Conservation (phyloP, 305 asterid species). For the Fraxinus nigra region DNA sequence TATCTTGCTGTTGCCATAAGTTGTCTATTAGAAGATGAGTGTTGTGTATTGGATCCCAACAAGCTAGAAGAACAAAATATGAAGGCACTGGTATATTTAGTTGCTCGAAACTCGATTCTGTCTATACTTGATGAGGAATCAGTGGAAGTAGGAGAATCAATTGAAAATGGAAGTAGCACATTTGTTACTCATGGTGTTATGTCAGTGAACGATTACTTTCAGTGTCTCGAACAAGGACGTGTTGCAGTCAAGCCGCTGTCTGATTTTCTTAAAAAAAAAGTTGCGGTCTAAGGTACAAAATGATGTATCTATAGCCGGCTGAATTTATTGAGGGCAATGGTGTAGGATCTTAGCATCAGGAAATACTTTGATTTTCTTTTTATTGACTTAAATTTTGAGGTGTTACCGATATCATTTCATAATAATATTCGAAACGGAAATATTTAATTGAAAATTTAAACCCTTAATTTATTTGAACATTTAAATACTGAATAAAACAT, state of each 20-base stretch:
- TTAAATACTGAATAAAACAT: no score
- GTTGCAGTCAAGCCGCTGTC: constrained; percentile 64
- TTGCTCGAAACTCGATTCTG: constrained; percentile 60
- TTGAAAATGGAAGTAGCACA: no score
- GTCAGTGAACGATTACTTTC: constrained; percentile 69
- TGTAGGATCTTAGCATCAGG: background rate
- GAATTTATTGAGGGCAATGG: background rate
- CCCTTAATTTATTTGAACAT: no score
- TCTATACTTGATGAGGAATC: no score
- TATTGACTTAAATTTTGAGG: no score
- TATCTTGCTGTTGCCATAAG: constrained; percentile 58
- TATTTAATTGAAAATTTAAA: no score
- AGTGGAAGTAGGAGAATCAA: no score
- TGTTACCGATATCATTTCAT: no score
- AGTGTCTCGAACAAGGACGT: constrained; percentile 64
- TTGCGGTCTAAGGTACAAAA: constrained; percentile 40
- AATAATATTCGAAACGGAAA: no score
- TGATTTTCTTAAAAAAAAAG: constrained; percentile 66
- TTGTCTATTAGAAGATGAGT: constrained; percentile 59
- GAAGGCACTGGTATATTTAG: constrained; percentile 71
- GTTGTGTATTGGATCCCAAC: constrained; percentile 66
- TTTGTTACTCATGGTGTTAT: no score
- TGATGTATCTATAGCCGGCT: constrained; percentile 37
- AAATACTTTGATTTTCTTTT: background rate
- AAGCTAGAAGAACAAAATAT: constrained; percentile 77